Evolutionary conservation across 2,329 filamentous ascomycete species (phyloP).

Genomic region (Chaetothyriales sp.): DNA sequence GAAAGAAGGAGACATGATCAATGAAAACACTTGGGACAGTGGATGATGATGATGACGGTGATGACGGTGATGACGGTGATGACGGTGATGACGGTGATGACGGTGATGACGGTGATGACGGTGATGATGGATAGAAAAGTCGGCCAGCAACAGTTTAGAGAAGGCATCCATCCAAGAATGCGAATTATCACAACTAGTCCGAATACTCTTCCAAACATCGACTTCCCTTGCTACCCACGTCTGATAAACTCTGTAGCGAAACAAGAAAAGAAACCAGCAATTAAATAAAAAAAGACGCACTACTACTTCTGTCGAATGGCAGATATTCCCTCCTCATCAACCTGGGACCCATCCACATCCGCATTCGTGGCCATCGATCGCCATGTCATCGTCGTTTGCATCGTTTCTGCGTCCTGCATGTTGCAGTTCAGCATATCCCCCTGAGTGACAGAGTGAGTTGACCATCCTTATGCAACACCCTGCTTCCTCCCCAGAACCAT

Average conservation of each 20-base stretch:
- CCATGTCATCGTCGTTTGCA: no score
- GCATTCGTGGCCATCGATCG: no score
- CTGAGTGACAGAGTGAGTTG: no score
- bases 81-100: background rate
- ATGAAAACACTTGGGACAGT: background rate
- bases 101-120: background rate
- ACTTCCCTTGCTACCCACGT: background rate
- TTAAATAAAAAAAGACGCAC: background rate
- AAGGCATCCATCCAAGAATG: background rate
- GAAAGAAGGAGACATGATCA: background rate
- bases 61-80: background rate
- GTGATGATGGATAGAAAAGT: background rate
- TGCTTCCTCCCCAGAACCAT: no score
- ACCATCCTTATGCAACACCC: no score
- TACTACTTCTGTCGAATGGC: background rate
- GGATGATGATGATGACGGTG: background rate
- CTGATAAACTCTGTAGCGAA: background rate
- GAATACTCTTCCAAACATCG: background rate
- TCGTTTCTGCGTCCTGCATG: no score
- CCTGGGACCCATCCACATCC: no score
- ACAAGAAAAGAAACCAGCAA: background rate
- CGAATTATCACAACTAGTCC: background rate
- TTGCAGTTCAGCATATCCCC: no score
- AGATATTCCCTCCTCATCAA: background rate
- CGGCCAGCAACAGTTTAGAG: no score